Evolutionary conservation across 192 early-diverging fungal species (phyloP).

Genomic region (Radiomyces spectabilis): DNA sequence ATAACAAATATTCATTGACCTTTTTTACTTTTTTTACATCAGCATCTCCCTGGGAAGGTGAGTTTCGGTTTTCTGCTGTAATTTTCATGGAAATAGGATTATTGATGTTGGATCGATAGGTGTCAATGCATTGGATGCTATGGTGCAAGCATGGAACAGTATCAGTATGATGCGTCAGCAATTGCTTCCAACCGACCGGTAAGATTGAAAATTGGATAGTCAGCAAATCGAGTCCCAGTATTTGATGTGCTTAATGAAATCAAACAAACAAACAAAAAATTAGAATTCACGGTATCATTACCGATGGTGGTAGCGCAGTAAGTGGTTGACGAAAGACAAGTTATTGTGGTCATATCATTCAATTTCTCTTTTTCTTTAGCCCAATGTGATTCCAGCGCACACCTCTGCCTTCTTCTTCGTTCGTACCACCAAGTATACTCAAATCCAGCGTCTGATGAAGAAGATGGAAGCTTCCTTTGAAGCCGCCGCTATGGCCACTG

Average conservation of each 20-base stretch:
- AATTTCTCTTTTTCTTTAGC: background rate
- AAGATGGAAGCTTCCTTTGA: conserved; percentile 50
- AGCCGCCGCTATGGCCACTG: conserved; percentile 61
- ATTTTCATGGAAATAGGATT: background rate
- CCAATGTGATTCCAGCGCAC: conserved; percentile 62
- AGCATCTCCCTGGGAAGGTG: conserved; percentile 31
- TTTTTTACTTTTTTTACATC: too few relatives aligned
- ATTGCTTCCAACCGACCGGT: conserved; percentile 53
- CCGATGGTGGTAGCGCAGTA: conserved; percentile 58
- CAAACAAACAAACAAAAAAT: background rate
- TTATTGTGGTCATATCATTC: background rate
- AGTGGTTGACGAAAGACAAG: too few relatives aligned
- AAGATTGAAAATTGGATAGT: background rate
- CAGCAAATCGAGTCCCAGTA: too few relatives aligned
- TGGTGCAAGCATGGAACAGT: conserved; percentile 53
- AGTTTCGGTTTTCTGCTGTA: too few relatives aligned
- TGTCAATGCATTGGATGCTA: conserved; percentile 75
- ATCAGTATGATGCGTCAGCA: conserved; percentile 70
- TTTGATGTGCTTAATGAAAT: too few relatives aligned
- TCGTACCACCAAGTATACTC: conserved; percentile 41
- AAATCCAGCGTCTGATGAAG: conserved; percentile 40
- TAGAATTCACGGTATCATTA: conserved; percentile 70
- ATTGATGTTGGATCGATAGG: conserved; percentile 23
- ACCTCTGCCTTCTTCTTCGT: conserved; percentile 48
- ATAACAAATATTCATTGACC: too few relatives aligned